phyloP scores from a whole-genome alignment of 2,329 filamentous ascomycete genomes.

The Arachnopeziza araneosa region DNA sequence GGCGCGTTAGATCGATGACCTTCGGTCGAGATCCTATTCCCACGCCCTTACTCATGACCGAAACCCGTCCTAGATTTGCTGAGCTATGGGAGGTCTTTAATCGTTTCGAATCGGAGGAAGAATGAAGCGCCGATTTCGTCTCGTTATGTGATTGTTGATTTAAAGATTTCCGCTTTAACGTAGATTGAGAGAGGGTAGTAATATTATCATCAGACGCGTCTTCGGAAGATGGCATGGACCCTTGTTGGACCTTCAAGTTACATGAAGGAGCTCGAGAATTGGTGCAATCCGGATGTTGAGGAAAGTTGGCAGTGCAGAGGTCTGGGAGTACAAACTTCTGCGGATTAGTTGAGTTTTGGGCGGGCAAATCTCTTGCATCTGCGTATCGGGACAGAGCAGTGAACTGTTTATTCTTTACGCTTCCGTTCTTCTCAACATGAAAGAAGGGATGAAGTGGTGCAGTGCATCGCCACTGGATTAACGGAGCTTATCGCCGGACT shows the following conservation, averaged over 20 bases:
- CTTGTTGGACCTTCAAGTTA: conserved; percentile 18
- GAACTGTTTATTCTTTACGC: background rate
- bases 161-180: conserved; percentile 23
- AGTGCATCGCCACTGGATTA: background rate
- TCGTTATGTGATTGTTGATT: conserved; percentile 10
- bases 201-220: conserved; percentile 19
- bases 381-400: background rate
- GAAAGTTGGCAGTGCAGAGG: background rate
- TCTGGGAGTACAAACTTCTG: background rate
- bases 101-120: conserved; percentile 61
- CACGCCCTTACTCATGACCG: conserved; percentile 22
- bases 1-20: conserved; percentile 22
- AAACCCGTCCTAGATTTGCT: conserved; percentile 9
- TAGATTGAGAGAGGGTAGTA: conserved; percentile 9
- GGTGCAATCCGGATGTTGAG: background rate
- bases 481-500: conserved; percentile 7
- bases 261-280: conserved; percentile 16
- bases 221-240: conserved; percentile 29
- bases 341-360: background rate
- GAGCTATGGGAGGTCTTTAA: conserved; percentile 64
- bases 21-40: conserved; percentile 11
- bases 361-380: background rate
- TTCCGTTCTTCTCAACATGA: background rate
- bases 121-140: background rate
- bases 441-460: background rate